Percentiles rank a stretch among this genome's conserved stretches.
Evolutionary conservation across 2,329 filamentous ascomycete species (phyloP).

Genomic region (Aspergillus quadrilineatus): DNA sequence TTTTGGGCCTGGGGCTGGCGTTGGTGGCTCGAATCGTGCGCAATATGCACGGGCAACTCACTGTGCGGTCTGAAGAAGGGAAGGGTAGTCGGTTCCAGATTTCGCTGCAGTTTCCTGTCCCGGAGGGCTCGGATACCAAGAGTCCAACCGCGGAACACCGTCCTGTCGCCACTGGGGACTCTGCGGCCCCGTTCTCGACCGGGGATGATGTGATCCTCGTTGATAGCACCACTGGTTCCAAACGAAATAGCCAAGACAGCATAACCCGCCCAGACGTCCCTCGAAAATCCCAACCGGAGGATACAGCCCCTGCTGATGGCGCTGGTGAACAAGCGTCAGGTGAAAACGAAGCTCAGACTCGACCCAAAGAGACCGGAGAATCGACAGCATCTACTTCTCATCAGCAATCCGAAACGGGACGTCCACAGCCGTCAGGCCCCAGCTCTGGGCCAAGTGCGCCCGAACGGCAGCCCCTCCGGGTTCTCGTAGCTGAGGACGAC

Average conservation of each 20-base stretch:
- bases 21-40: constrained; percentile 80
- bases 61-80: constrained; percentile 78
- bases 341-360: neutral
- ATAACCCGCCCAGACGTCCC: neutral
- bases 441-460: neutral
- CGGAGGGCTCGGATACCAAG: constrained; percentile 26
- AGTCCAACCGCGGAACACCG: constrained; percentile 9
- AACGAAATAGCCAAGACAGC: constrained; percentile 13
- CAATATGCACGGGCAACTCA: constrained; percentile 88
- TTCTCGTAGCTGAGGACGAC: constrained; percentile 85
- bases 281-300: neutral
- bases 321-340: neutral
- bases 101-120: constrained; percentile 71
- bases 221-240: constrained; percentile 25
- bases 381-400: neutral
- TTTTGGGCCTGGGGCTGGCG: constrained; percentile 78
- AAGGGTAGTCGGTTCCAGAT: constrained; percentile 82
- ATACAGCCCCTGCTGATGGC: neutral
- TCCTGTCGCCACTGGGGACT: constrained; percentile 16
- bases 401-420: neutral
- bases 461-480: constrained; percentile 29
- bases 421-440: neutral
- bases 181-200: constrained; percentile 8
- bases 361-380: neutral
- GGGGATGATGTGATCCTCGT: constrained; percentile 43